These are phyloP conservation scores for Plasmodium vinckei DNA, from an alignment of 169 alveolate genomes.

Conservation along the genomic window DNA sequence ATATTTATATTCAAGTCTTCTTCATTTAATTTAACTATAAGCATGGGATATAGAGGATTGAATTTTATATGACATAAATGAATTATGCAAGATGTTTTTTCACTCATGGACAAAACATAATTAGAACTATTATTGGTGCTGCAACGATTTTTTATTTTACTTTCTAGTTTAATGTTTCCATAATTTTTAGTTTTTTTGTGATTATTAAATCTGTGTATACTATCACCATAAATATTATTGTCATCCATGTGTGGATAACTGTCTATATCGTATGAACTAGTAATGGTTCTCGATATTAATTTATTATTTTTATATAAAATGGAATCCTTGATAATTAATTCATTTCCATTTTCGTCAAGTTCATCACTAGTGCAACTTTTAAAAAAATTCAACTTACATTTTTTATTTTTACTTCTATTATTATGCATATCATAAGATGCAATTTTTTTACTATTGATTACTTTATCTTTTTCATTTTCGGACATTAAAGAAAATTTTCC, in stretches of 20 bases:
- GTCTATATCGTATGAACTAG: neutral
- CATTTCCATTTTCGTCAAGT: slow-evolving; percentile 14
- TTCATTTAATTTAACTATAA: slow-evolving; percentile 43
- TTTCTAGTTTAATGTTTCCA: neutral
- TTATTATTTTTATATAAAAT: slow-evolving; percentile 19
- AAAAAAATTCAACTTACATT: slow-evolving; percentile 12
- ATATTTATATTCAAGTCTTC: slow-evolving; percentile 46
- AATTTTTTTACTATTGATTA: neutral
- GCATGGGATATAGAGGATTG: slow-evolving; percentile 65
- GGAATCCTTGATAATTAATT: neutral
- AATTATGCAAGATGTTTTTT: slow-evolving; percentile 41
- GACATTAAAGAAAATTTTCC: neutral
- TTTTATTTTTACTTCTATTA: neutral
- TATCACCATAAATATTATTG: too few relatives aligned
- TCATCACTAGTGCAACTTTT: slow-evolving; percentile 15
- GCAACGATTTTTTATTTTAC: neutral
- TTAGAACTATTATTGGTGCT: slow-evolving; percentile 15
- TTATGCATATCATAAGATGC: slow-evolving; percentile 12
- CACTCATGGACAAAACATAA: slow-evolving; percentile 69
- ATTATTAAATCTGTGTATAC: too few relatives aligned
- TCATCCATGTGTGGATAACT: neutral
- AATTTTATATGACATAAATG: slow-evolving; percentile 69
- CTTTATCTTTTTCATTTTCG: neutral
- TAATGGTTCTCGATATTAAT: slow-evolving; percentile 19
- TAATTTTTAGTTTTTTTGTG: too few relatives aligned